Conservation (phyloP, 2,329 filamentous ascomycete species). For the Parasarocladium wereldwijsianum region DNA sequence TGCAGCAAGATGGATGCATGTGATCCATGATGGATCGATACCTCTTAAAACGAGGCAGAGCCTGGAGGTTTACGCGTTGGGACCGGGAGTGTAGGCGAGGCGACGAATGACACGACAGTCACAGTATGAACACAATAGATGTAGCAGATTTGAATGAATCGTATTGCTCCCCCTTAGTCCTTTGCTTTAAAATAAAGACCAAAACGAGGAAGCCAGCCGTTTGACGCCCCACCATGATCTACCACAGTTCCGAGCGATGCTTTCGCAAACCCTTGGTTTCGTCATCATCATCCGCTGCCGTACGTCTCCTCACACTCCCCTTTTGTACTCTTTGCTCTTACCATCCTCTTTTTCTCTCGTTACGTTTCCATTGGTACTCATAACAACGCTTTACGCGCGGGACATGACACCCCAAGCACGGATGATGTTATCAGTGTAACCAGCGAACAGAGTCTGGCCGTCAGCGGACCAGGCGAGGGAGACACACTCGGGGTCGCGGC, state of each 20-base stretch:
- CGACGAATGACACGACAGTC: too few relatives aligned
- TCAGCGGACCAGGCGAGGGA: slow-evolving; percentile 95
- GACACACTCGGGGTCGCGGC: slow-evolving; percentile 95
- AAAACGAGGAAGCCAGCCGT: slow-evolving; percentile 31
- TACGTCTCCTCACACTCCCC: neutral
- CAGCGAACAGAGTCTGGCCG: slow-evolving; percentile 97
- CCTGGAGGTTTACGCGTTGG: too few relatives aligned
- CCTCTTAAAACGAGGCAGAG: too few relatives aligned
- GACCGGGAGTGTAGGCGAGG: too few relatives aligned
- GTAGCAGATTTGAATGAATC: too few relatives aligned
- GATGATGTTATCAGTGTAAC: slow-evolving; percentile 99
- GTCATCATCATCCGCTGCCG: slow-evolving; percentile 3
- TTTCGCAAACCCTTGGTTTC: too few relatives aligned
- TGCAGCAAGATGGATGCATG: too few relatives aligned
- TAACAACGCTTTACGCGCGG: slow-evolving; percentile 52
- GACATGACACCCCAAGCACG: slow-evolving; percentile 97
- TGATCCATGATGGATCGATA: too few relatives aligned
- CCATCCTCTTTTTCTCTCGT: too few relatives aligned
- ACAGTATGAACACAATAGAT: too few relatives aligned
- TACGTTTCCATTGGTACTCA: too few relatives aligned
- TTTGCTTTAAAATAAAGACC: slow-evolving; percentile 26
- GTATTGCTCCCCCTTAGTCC: slow-evolving; percentile 20
- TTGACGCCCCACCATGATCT: slow-evolving; percentile 32
- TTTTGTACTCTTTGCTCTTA: slow-evolving; percentile 6
- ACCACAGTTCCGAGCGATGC: too few relatives aligned